phyloP scores from a whole-genome alignment of 768 basidiomycete genomes.

The Boletus vinaceobasis region DNA sequence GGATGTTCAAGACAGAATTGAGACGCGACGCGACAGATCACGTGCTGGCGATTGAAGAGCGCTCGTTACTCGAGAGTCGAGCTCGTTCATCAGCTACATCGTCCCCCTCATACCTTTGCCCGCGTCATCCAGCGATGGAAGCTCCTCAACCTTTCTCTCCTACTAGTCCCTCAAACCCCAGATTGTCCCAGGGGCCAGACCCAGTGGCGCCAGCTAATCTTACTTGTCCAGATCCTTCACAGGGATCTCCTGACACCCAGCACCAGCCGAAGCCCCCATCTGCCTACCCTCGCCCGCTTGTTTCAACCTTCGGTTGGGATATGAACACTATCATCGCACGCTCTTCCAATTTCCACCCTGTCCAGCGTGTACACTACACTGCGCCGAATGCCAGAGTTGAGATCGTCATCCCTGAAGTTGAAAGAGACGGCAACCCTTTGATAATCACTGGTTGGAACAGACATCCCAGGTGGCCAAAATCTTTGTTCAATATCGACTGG shows the following conservation, averaged over 20 bases:
- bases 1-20: not conserved
- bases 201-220: not conserved
- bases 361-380: constrained; percentile 36
- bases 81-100: not conserved
- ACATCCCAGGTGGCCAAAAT: constrained; percentile 49
- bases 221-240: not conserved
- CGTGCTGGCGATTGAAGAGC: constrained; percentile 6
- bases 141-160: not conserved
- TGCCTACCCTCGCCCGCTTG: constrained; percentile 5
- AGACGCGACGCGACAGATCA: constrained; percentile 20
- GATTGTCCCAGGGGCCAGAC: constrained; percentile 8
- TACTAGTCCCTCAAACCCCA: not conserved
- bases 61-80: not conserved
- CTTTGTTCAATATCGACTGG: constrained; percentile 56
- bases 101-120: not conserved
- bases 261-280: not conserved
- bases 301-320: constrained; percentile 53
- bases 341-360: constrained; percentile 40
- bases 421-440: constrained; percentile 53
- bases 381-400: constrained; percentile 28
- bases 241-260: not conserved
- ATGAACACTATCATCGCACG: constrained; percentile 37
- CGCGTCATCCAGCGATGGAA: not conserved
- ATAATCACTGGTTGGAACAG: constrained; percentile 62
- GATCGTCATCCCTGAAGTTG: constrained; percentile 41